Evolutionary conservation across 164 flowering plant genomes (phyloP), one percentile per base, ranked within the genome.

Genomic region (Berberis vulgaris): DNA sequence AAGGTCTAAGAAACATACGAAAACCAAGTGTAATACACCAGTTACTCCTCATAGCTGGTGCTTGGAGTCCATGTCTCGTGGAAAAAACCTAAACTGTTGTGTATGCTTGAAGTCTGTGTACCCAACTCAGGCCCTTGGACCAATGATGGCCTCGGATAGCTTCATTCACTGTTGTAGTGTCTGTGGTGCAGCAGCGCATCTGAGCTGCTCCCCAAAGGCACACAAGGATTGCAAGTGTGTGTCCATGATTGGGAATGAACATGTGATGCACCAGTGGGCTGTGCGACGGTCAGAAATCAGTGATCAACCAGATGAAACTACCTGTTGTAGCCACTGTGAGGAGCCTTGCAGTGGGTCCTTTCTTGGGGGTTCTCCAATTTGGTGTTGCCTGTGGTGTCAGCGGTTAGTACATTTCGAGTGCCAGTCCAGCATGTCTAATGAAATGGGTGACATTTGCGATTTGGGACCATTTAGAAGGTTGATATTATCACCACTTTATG

Each of bases 381-480:
- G 97, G 97, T 86, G 88, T 70, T 95, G 99, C 83, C 70, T 89
- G 82, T 95, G 99, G 99, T 95, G 99, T 74, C 99, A 95, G 67
- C 80, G 89, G 58, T 74, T 91, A 50, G 96, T 95, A n/a, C 99
- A 91, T 72, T 86, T 89, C 53, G 97, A 91, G 73, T 95, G 99
- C 65, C 97, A 89, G 52, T 72, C 70, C 68, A 78, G 65, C 64
- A 75, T 86, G 90, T 83, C 76, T 44, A 81, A 69, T 76, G 99
- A 94, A 78, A 80, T 78, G 1, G 92, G 96, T 65, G 96, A 91
- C 75, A 71, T 85, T 58, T 95, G 99, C 84, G 97, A 95, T 80
- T 69, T 95, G 71, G 99, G 99, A 38, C 83, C 89, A 57, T 86
- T 79, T 62, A 87, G 73, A 74, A 86, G 97, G 78, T 69, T 91